Evolutionary conservation across 225 moss, liverwort and hornwort genomes (phyloP), one percentile per base, ranked within the genome.

Genomic region (Takakia lepidozioides): DNA sequence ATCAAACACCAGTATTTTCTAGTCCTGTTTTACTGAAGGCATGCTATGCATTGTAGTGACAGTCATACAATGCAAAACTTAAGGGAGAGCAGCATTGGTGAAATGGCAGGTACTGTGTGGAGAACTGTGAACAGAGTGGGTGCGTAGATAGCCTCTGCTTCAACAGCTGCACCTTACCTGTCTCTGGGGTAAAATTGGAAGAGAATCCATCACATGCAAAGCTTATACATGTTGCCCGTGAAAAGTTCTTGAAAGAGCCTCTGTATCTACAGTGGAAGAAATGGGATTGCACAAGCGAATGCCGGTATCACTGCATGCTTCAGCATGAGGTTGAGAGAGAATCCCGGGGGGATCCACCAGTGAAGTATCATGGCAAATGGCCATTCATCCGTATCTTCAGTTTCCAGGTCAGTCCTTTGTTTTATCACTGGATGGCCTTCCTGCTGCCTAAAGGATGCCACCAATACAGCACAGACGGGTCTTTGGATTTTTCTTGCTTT

Each of bases 321-420:
- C 79, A 66, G 26, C 73, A 79, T 50, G 74, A 74, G 35, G 35
- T 58, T n/a, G 17, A 11, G 29, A 29, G 57, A 38, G 24, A 38
- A 48, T 59, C 60, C 16, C 57, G 30, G 29, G 4, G 54, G 3
- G 69, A 74, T 40, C 41, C 49, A 48, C 79, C 79, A 10, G 73
- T 70, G 40, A 79, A 79, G 46, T 79, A 79, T 59, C 78, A 79
- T 46, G 74, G 74, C 16, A 79, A 79, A 39, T 79, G 79, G 79
- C 79, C 79, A 5, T 79, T 79, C 39, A 46, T 74, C 10, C 79
- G 79, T 28, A 60, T 74, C 47, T 79, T 70, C 60, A 79, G 79
- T 47, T 54, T 79, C 49, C 79, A 79, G 79, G 79, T 79, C 32
- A 6, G 7, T 32, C 32, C 32, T 6, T 32, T 32, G 7, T 7